Conservation (phyloP, 306 rosid genomes). For the Mimosa bimucronata region DNA sequence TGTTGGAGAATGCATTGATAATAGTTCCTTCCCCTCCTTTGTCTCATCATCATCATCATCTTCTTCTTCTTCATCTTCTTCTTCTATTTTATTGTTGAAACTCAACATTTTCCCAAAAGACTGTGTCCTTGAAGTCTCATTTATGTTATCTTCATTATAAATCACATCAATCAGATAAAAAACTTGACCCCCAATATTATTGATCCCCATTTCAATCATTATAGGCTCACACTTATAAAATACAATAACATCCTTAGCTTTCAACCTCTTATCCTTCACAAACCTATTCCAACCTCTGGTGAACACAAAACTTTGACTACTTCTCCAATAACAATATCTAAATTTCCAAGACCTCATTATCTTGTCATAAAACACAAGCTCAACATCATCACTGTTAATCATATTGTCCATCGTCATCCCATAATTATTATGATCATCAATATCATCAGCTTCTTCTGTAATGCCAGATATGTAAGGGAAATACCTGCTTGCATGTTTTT, state of each 20-base stretch:
- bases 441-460: not conserved
- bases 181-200: not conserved
- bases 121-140: not conserved
- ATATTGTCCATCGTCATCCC: not conserved
- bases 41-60: not conserved
- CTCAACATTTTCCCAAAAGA: not conserved
- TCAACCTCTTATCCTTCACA: conserved; percentile 58
- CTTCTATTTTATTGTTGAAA: conserved; percentile 1
- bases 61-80: not conserved
- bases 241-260: conserved; percentile 53
- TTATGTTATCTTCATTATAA: conserved; percentile 18
- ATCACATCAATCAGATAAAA: conserved; percentile 49
- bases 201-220: not conserved
- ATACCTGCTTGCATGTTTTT: conserved; percentile 69
- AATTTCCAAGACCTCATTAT: conserved; percentile 63
- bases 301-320: conserved; percentile 77
- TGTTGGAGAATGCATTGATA: not conserved
- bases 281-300: conserved; percentile 74
- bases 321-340: conserved; percentile 73
- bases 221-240: conserved; percentile 52
- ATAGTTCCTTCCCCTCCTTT: not conserved
- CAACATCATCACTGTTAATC: conserved; percentile 18
- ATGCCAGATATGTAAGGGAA: conserved; percentile 52
- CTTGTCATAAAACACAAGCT: conserved; percentile 56
- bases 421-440: not conserved